Conservation (phyloP, 352 stramenopile genomes). For the Stramenopiles sp. region DNA sequence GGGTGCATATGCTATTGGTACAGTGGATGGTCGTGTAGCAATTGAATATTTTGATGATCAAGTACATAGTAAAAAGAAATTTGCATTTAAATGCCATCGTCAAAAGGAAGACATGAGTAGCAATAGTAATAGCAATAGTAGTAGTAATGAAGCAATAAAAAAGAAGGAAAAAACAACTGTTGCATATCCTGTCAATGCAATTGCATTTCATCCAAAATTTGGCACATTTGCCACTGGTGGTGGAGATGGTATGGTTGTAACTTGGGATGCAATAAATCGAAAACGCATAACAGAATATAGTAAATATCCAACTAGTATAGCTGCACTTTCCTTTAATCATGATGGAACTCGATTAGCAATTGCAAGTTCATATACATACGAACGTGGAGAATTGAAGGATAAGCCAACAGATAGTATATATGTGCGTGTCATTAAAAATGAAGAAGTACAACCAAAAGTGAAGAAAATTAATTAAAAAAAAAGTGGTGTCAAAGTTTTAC, state of each 20-base stretch:
- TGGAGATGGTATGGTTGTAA: slow-evolving; percentile 54
- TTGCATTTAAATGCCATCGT: slow-evolving; percentile 94
- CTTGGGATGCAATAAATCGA: slow-evolving; percentile 29
- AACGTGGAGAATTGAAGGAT: slow-evolving; percentile 84
- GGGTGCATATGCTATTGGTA: slow-evolving; percentile 77
- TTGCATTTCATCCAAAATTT: slow-evolving; percentile 76
- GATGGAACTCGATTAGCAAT: slow-evolving; percentile 77
- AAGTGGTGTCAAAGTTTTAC: too few relatives aligned
- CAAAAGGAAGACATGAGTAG: slow-evolving; percentile 44
- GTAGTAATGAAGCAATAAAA: too few relatives aligned
- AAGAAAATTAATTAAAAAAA: too few relatives aligned
- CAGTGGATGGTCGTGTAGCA: slow-evolving; percentile 83
- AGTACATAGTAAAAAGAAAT: slow-evolving; percentile 40
- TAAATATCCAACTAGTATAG: slow-evolving; percentile 48
- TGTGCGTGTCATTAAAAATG: too few relatives aligned
- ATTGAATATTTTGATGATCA: slow-evolving; percentile 77
- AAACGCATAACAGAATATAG: slow-evolving; percentile 27
- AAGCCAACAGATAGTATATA: slow-evolving; percentile 17
- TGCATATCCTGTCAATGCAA: slow-evolving; percentile 82
- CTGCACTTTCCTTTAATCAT: slow-evolving; percentile 73
- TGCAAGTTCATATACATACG: slow-evolving; percentile 85
- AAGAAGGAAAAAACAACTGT: too few relatives aligned
- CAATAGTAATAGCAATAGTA: too few relatives aligned
- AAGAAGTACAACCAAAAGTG: too few relatives aligned
- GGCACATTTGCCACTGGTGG: slow-evolving; percentile 84